Evolutionary conservation across 169 alveolate genomes (phyloP).

Genomic region (Perkinsus chesapeaki): DNA sequence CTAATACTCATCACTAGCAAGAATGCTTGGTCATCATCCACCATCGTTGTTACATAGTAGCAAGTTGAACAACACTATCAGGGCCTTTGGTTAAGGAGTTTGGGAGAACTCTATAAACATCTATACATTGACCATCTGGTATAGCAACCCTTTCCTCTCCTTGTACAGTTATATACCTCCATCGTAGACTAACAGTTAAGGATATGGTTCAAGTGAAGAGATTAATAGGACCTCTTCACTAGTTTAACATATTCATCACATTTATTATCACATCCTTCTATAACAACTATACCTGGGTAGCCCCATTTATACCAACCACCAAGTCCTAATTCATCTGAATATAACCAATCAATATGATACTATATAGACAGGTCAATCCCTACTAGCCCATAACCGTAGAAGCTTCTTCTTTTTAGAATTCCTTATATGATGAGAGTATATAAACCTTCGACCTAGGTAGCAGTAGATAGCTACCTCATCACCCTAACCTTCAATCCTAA

Average conservation of each 20-base stretch:
- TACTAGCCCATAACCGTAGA: slow-evolving; percentile 25
- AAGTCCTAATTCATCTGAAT: slow-evolving; percentile 14
- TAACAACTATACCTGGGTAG: slow-evolving; percentile 30
- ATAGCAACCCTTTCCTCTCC: background rate
- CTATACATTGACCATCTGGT: background rate
- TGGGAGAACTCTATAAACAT: background rate
- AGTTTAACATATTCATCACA: slow-evolving; percentile 19
- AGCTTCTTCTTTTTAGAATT: slow-evolving; percentile 22
- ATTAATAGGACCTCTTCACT: background rate
- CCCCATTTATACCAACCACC: slow-evolving; percentile 37
- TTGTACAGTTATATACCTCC: background rate
- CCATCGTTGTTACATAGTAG: background rate
- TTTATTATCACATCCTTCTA: slow-evolving; percentile 27
- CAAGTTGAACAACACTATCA: background rate
- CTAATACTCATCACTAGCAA: background rate
- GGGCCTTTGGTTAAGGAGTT: background rate
- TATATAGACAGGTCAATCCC: background rate
- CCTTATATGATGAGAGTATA: slow-evolving; percentile 30
- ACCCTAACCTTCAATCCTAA: too few relatives aligned
- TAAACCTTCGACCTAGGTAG: background rate
- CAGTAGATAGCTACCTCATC: background rate
- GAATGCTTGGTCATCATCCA: background rate
- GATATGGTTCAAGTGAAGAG: background rate
- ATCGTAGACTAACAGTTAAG: background rate
- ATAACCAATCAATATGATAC: background rate